Evolutionary conservation across 305 asterid genomes (phyloP), one percentile per base, ranked within the genome.

Genomic region (Fraxinus floribunda): DNA sequence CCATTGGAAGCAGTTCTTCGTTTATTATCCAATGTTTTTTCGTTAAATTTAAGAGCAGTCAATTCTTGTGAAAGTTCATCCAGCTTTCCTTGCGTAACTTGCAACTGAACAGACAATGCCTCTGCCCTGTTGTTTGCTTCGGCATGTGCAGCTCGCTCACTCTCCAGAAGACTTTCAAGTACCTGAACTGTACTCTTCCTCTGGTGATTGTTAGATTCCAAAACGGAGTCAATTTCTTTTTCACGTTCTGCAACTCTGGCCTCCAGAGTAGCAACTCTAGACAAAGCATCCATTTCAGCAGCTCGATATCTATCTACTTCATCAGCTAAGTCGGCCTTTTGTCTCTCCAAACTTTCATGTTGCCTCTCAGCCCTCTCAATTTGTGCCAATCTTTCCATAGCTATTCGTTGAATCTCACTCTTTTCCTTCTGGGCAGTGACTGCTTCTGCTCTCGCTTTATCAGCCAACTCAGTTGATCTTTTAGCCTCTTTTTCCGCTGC

Each of bases 121-220:
- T 93, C 98, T 0, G 98, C 99, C 81, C 98, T 84, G 80, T 86
- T 92, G 86, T 78, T 92, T 16, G 99, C 98, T 83, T 94, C 98
- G 6, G 94, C 89, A 62, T 92, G 97, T 9, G 98, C 98, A 41
- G 86, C 88, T 55, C 99, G 97, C 75, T 94, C 99, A 11, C 88
- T 89, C 83, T 89, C 95, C 90, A 96, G 76, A 77, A 96, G 82
- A 60, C 85, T 77, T 92, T 94, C 97, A 11, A 96, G 93, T 44
- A 94, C 97, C 64, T 94, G 91, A 79, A 92, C 95, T 1, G 97
- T 91, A 70, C 82, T 87, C 84, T 89, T 90, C 85, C 97, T 88
- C 88, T 92, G 95, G 83, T 90, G 94, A 80, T 90, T 94, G 89
- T 91, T 91, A 0, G 97, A 90, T 82, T 91, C 88, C 77, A 96